Base-by-base conservation (phyloP, 805 yeast species). In the Wickerhamomyces subpelliculosus region DNA sequence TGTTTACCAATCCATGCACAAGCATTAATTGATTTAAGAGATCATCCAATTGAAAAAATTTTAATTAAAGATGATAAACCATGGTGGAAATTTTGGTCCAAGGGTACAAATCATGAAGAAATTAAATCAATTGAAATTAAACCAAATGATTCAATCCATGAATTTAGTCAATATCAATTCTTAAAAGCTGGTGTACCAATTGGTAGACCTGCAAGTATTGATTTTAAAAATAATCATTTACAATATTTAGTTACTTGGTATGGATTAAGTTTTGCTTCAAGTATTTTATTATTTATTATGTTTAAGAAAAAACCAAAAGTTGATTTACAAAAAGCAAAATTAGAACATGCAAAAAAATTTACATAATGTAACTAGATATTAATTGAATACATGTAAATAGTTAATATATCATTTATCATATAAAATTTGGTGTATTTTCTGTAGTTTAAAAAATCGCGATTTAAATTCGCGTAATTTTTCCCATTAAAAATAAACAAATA, bases 181-280 rank as follows among this genome's bases (percentile, higher is more conserved):
- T 63, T 78, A 39, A 73, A 70, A 41, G 81, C 85, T 5, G 98
- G 98, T 38, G 90, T 90, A 7, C 98, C 98, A 10, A 58, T 93
- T 10, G 98, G 96, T 1, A 78, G 82, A 38, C 62, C 68, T 8
- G 89, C 96, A n/a, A 77, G 76, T 49, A 75, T 90, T 25, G 89
- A 80, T 47, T 72, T 86, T 55, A 78, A 83, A 43, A 93, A 93
- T 58, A 87, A 88, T 55, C 98, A 93, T 56, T 62, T 89, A 58
- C 96, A 90, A 58, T 93, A 93, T 58, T 64, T 93, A 53, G 77
- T 87, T 17, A 93, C 98, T 0, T 93, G 98, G 98, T 90, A 85
- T 58, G 95, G 96, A 0, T 72, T 90, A 31, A 78, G 88, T 2
- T 51, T 84, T 29, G 73, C 85, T 27, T 82, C 95, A 27, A 51